These are phyloP conservation scores for Fimicolochytrium jonesii DNA, from an alignment of 192 early-diverging fungal species.

Conservation along the genomic window DNA sequence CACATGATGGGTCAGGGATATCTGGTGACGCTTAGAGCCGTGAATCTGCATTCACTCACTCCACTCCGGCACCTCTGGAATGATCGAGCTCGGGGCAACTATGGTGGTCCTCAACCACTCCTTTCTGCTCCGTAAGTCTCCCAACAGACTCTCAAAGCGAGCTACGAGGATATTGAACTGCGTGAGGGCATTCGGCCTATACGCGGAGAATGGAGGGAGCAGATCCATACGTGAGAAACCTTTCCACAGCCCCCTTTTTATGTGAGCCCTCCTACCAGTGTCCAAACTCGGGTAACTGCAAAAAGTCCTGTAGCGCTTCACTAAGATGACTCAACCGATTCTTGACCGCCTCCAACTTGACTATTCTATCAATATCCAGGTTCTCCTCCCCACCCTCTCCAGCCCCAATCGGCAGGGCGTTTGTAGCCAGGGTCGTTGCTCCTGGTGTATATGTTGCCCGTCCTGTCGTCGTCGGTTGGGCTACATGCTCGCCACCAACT, in stretches of 20 bases:
- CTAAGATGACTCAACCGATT: constrained; percentile 1
- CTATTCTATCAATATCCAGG: constrained; percentile 10
- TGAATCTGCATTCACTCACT: background rate
- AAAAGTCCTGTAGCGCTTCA: constrained; percentile 14
- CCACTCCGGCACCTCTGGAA: constrained; percentile 11
- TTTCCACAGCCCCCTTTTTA: too few relatives aligned
- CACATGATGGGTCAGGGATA: too few relatives aligned
- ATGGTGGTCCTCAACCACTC: constrained; percentile 7
- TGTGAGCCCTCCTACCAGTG: constrained; percentile 6
- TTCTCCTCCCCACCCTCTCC: too few relatives aligned
- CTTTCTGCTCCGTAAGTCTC: constrained; percentile 11
- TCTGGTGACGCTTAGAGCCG: background rate
- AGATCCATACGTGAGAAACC: too few relatives aligned
- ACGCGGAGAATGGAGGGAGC: too few relatives aligned
- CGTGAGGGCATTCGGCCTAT: constrained; percentile 13
- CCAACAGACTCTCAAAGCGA: constrained; percentile 8
- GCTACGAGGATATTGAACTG: constrained; percentile 24
- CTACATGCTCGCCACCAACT: too few relatives aligned
- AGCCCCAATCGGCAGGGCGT: too few relatives aligned
- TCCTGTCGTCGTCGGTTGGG: too few relatives aligned
- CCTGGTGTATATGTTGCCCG: too few relatives aligned
- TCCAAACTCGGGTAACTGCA: background rate
- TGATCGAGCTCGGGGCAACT: constrained; percentile 3
- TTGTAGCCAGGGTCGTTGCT: too few relatives aligned
- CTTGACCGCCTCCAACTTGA: constrained; percentile 5